Base-by-base conservation (phyloP, 805 yeast genomes). In the Candida nemodendra region DNA sequence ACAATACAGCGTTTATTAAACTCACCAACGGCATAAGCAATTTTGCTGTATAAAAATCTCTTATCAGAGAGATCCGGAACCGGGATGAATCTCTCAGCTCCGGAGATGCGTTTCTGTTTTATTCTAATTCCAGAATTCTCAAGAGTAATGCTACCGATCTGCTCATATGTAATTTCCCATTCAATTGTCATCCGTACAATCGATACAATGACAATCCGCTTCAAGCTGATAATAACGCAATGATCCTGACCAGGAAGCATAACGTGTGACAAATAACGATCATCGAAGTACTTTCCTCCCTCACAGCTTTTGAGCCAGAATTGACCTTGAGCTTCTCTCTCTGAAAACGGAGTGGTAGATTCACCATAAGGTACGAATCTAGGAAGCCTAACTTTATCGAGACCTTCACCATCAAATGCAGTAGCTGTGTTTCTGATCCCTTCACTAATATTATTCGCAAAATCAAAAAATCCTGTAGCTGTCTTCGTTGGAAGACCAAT, bases 401-500 rank as follows among this genome's bases (percentile, higher is more conserved):
- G 72, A 0, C 82, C 82, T 29, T 81, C 88, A 3, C 74, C 78
- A 57, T 88, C 96, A 57, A 88, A 83, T 1, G 85, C 91, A 0
- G 96, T 86, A 0, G 99, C 88, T 0, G 97, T 86, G 57, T 83
- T 90, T 43, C 90, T 74, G 33, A 95, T 89, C 18, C 98, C 98
- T 57, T 90, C 97, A 64, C 95, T 81, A 25, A 93, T 81, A 60
- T 87, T 91, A 37, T 85, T 84, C 1, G 98, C 96, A 45, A 95
- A 69, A 57, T 93, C 99, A 48, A 93, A 81, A 17, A 93, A 59
- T 9, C 99, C 99, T 50, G 91, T 89, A 0, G 96, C 96, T 0
- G 98, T 87, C 66, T 93, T 93, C 0, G 99, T 90, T 0, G 99
- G 99, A 21, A 95, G 65, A 0, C 99, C 99, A 39, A 93, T 78